Percentiles rank a stretch among this genome's conserved stretches.
Evolutionary conservation across 2,329 filamentous ascomycete genomes (phyloP).

Genomic region (Colletotrichum sp.): DNA sequence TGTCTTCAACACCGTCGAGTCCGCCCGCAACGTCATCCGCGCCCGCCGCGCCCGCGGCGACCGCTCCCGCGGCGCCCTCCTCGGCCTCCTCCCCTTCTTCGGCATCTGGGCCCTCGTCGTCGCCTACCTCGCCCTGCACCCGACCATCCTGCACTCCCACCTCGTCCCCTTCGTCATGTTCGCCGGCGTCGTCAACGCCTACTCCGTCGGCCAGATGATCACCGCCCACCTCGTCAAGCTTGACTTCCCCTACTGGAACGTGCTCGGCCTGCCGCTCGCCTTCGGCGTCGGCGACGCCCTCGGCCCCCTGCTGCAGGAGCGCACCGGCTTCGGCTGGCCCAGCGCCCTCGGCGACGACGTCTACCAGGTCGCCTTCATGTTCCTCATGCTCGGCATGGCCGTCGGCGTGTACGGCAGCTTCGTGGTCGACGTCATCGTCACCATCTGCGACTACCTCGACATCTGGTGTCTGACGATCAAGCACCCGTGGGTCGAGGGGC

Average conservation of each 20-base stretch:
- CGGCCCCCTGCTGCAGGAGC: slow-evolving; percentile 69
- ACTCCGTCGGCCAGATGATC: slow-evolving; percentile 95
- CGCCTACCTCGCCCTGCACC: slow-evolving; percentile 84
- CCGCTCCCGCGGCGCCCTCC: slow-evolving; percentile 74
- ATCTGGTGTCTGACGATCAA: slow-evolving; percentile 99
- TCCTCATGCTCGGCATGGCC: slow-evolving; percentile 82
- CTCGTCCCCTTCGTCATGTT: slow-evolving; percentile 91
- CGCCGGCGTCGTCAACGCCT: slow-evolving; percentile 89
- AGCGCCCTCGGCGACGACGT: slow-evolving; percentile 75
- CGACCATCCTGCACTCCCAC: slow-evolving; percentile 80
- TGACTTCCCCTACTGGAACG: slow-evolving; percentile 88
- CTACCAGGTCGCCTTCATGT: slow-evolving; percentile 93
- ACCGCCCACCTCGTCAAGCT: slow-evolving; percentile 90
- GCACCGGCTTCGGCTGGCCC: slow-evolving; percentile 74
- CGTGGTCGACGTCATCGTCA: slow-evolving; percentile 95
- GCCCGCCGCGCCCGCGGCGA: slow-evolving; percentile 78
- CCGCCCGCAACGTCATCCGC: slow-evolving; percentile 82
- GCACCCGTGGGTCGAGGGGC: slow-evolving; percentile 65
- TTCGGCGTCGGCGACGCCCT: slow-evolving; percentile 82
- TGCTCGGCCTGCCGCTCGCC: slow-evolving; percentile 78
- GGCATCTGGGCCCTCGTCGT: slow-evolving; percentile 78
- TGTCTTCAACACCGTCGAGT: slow-evolving; percentile 82
- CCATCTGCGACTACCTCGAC: slow-evolving; percentile 96
- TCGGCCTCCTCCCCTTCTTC: slow-evolving; percentile 84
- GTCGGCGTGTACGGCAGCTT: slow-evolving; percentile 97